Evolutionary conservation across 495 filamentous ascomycete genomes (phyloP).

Genomic region (Aspergillus leporis): DNA sequence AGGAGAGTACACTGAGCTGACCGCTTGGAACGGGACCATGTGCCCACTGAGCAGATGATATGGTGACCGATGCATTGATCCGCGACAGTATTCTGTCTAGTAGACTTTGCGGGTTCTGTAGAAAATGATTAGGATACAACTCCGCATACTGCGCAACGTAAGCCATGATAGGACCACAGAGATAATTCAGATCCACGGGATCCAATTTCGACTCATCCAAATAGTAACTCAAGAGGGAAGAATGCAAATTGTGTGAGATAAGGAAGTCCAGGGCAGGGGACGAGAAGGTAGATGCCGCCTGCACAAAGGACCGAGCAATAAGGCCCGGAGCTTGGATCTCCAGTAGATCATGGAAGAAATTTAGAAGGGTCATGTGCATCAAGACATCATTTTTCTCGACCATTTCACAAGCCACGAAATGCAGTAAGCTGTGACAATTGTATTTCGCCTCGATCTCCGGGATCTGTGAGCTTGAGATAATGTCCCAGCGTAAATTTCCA

Average conservation of each 20-base stretch:
- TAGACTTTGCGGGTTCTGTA: conserved; percentile 40
- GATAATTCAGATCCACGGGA: conserved; percentile 50
- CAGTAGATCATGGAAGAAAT: conserved; percentile 71
- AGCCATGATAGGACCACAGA: conserved; percentile 54
- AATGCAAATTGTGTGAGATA: conserved; percentile 51
- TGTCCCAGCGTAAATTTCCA: conserved; percentile 62
- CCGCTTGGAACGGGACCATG: conserved; percentile 51
- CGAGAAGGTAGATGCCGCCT: conserved; percentile 43
- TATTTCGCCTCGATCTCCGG: conserved; percentile 60
- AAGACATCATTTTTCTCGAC: conserved; percentile 71
- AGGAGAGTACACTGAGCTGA: conserved; percentile 57
- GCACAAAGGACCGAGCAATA: conserved; percentile 30
- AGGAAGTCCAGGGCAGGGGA: conserved; percentile 60
- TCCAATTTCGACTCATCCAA: conserved; percentile 53
- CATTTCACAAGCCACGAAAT: conserved; percentile 75
- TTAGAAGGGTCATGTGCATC: conserved; percentile 76
- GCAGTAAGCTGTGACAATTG: conserved; percentile 60
- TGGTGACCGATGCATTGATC: conserved; percentile 44
- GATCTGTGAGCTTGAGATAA: conserved; percentile 58
- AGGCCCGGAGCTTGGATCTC: conserved; percentile 45
- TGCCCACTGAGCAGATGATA: conserved; percentile 51
- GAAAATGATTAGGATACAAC: conserved; percentile 54
- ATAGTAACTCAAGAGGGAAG: conserved; percentile 50
- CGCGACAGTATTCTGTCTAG: conserved; percentile 47
- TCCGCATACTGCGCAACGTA: conserved; percentile 60